Evolutionary conservation across 345 rosid species (phyloP), one percentile per base, ranked within the genome.

Genomic region (Eucalyptus curtisii): DNA sequence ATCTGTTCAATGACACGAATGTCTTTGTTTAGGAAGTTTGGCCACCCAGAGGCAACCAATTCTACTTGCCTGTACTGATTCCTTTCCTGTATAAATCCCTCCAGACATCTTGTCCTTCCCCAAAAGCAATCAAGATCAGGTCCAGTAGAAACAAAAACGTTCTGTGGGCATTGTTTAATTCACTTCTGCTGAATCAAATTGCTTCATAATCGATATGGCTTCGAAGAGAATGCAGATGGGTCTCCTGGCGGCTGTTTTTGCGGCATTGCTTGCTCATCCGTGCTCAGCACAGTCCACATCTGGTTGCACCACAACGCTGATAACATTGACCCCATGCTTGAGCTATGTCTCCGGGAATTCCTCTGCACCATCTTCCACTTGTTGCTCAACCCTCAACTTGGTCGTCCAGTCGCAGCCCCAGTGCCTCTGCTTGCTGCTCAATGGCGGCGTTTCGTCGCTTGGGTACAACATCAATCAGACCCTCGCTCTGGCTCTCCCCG

Each of bases 301-400:
- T 11, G 90, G 93, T 44, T 94, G 94, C 92, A 92, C 86, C 86
- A 88, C 53, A 31, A 90, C 81, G 24, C 89, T 93, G 22, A 12
- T 92, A 42, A 85, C 91, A 87, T 50, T 94, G 79, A 82, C 93
- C 13, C 95, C 95, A 0, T 94, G 95, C 88, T 90, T 93, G 33
- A 91, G 88, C 88, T 94, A 91, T 52, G 92, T 93, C 22, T 88
- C 89, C 2, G 95, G 95, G 64, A 94, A 91, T 66, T 90, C 95
- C 71, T 89, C 95, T n/a, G 45, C 91, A 52, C 96, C 96, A 15
- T 59, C 95, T 10, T 91, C 95, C 20, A 90, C 93, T 44, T 94
- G 95, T 93, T 95, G 96, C 91, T 92, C 95, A 7, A 92, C 91
- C 86, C 95, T 95, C 22, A 87, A 89, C 27, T 87, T 50, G 27